These are phyloP conservation scores for Rutidosis leptorrhynchoides DNA, from an alignment of 129 eudicot species.

Conservation along the genomic window DNA sequence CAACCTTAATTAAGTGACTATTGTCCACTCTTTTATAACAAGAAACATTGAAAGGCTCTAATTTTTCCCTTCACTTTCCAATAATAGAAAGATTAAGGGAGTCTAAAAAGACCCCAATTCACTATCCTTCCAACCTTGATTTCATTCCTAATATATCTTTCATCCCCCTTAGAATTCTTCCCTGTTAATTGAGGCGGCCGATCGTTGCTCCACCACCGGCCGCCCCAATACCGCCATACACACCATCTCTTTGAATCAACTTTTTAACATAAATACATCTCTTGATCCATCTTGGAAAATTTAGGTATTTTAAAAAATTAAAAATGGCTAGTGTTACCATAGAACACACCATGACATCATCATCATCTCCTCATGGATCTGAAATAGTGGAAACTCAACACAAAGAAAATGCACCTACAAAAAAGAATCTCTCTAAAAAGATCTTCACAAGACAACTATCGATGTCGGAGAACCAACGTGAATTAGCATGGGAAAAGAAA, in stretches of 20 bases:
- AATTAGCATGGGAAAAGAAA: constrained; percentile 53
- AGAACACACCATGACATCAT: constrained; percentile 1
- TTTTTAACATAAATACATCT: background rate
- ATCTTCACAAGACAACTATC: constrained; percentile 40
- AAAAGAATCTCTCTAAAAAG: constrained; percentile 29
- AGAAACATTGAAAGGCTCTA: constrained; percentile 11
- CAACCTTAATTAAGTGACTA: constrained; percentile 16
- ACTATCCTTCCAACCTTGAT: constrained; percentile 17
- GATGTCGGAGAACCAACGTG: constrained; percentile 36
- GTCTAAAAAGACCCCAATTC: constrained; percentile 25
- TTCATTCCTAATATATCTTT: constrained; percentile 19
- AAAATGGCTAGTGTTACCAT: constrained; percentile 6
- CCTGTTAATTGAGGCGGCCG: constrained; percentile 30
- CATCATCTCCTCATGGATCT: constrained; percentile 25
- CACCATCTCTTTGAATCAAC: constrained; percentile 13
- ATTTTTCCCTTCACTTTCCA: background rate
- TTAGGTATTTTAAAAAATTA: background rate
- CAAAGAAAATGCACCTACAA: constrained; percentile 28
- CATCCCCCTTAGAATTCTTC: constrained; percentile 31
- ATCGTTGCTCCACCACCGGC: constrained; percentile 12
- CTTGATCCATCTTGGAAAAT: background rate
- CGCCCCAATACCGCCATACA: constrained; percentile 34
- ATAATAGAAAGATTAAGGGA: constrained; percentile 7
- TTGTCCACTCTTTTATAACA: constrained; percentile 13
- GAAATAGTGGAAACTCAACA: constrained; percentile 33